phyloP scores from a whole-genome alignment of 73 alveolate species.

The Paramecium octaurelia region DNA sequence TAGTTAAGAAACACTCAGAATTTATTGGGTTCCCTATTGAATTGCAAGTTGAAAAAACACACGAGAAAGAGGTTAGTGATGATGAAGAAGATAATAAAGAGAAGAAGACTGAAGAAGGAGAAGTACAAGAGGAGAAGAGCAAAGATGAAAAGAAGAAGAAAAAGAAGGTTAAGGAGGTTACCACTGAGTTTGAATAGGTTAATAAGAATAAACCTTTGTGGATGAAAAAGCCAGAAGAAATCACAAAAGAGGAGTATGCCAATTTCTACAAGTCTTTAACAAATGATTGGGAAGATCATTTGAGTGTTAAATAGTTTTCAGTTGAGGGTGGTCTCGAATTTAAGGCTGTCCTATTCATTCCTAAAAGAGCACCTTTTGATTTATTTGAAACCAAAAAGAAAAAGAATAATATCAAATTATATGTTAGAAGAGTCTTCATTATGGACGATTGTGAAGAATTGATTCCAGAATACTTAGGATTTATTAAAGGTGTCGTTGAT shows the following conservation, averaged over 20 bases:
- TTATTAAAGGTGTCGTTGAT: slow-evolving; percentile 99
- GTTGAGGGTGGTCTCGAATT: slow-evolving; percentile 99
- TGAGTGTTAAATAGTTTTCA: slow-evolving; percentile 98
- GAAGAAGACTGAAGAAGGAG: slow-evolving; percentile 80
- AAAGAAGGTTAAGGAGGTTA: slow-evolving; percentile 97
- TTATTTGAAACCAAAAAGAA: slow-evolving; percentile 99
- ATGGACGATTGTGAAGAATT: slow-evolving; percentile 99
- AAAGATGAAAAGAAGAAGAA: slow-evolving; percentile 85
- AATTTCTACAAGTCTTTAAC: slow-evolving; percentile 97
- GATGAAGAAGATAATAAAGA: slow-evolving; percentile 96
- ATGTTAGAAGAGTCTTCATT: slow-evolving; percentile 99
- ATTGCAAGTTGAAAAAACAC: slow-evolving; percentile 94
- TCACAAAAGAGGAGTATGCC: slow-evolving; percentile 98
- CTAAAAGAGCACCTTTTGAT: slow-evolving; percentile 99
- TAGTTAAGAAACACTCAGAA: slow-evolving; percentile 98
- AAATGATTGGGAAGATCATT: slow-evolving; percentile 99
- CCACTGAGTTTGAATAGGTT: slow-evolving; percentile 97
- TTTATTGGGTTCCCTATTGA: slow-evolving; percentile 99
- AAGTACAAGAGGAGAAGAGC: slow-evolving; percentile 83
- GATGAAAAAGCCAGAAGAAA: slow-evolving; percentile 97
- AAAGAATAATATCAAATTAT: slow-evolving; percentile 96
- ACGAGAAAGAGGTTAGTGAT: slow-evolving; percentile 97
- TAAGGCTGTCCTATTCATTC: slow-evolving; percentile 98
- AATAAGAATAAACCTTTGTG: slow-evolving; percentile 99
- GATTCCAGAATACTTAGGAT: slow-evolving; percentile 98